phyloP scores from a whole-genome alignment of 2,329 filamentous ascomycete genomes.

The Teratosphaeria zuluensis region DNA sequence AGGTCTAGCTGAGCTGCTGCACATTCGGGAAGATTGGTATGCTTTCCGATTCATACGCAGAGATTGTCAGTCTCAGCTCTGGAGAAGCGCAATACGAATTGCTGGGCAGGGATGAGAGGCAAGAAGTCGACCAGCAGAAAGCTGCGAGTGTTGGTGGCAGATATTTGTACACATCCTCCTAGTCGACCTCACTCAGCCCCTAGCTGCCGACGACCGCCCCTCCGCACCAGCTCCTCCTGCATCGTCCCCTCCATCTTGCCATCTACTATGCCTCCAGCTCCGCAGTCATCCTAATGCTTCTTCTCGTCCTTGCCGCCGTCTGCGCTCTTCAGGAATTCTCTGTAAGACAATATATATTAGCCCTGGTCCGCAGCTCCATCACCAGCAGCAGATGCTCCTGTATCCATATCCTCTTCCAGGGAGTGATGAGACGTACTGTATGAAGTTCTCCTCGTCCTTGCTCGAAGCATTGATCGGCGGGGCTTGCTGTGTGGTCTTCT shows the following conservation, averaged over 20 bases:
- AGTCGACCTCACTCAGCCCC: neutral
- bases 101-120: too few relatives aligned
- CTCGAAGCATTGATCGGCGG: slow-evolving; percentile 55
- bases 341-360: slow-evolving; percentile 1
- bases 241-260: neutral
- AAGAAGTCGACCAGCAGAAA: neutral
- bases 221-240: neutral
- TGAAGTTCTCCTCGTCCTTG: slow-evolving; percentile 60
- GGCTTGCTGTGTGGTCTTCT: slow-evolving; percentile 37
- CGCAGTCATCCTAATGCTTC: neutral
- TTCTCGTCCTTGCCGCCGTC: slow-evolving; percentile 2
- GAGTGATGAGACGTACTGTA: slow-evolving; percentile 44
- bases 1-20: too few relatives aligned
- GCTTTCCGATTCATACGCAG: too few relatives aligned
- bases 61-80: too few relatives aligned
- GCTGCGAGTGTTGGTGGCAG: neutral
- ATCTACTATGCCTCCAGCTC: neutral
- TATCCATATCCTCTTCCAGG: neutral
- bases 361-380: neutral
- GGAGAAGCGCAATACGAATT: too few relatives aligned
- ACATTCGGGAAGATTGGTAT: too few relatives aligned
- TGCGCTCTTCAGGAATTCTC: slow-evolving; percentile 11
- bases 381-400: neutral
- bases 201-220: neutral
- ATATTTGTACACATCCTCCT: neutral